Evolutionary conservation across 305 asterid species (phyloP).

Genomic region (Withania somnifera): DNA sequence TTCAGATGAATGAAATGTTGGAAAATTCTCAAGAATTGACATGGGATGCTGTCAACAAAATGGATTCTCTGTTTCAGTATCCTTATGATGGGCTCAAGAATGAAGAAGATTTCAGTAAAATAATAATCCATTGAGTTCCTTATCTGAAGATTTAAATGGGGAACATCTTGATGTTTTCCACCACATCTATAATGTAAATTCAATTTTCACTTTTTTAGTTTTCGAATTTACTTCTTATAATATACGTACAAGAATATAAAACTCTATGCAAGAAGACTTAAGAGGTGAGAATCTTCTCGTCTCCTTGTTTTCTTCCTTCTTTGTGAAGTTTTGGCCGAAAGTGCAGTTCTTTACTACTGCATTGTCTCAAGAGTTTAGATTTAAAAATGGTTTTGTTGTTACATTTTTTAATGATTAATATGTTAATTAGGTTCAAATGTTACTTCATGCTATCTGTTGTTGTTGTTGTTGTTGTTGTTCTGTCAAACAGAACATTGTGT

Average conservation of each 20-base stretch:
- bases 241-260: background rate
- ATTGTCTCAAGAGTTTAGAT: background rate
- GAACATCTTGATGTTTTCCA: slow-evolving; percentile 25
- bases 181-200: slow-evolving; percentile 18
- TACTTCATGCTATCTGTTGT: background rate
- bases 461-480: background rate
- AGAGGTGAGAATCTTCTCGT: background rate
- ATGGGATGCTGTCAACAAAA: slow-evolving; percentile 17
- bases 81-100: slow-evolving; percentile 15
- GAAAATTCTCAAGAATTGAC: background rate
- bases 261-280: background rate
- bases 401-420: background rate
- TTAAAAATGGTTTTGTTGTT: background rate
- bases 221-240: background rate
- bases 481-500: background rate
- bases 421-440: background rate
- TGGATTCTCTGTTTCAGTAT: slow-evolving; percentile 7
- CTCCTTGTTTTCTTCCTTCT: background rate
- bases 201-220: no score
- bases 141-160: background rate
- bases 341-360: background rate
- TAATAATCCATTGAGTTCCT: slow-evolving; percentile 7
- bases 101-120: slow-evolving; percentile 7
- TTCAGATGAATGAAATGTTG: slow-evolving; percentile 4
- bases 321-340: background rate